A percentile compares a stretch with the other conserved stretches of the same genome.
Conservation (phyloP, 73 alveolate genomes). For the Tetrahymena borealis region DNA sequence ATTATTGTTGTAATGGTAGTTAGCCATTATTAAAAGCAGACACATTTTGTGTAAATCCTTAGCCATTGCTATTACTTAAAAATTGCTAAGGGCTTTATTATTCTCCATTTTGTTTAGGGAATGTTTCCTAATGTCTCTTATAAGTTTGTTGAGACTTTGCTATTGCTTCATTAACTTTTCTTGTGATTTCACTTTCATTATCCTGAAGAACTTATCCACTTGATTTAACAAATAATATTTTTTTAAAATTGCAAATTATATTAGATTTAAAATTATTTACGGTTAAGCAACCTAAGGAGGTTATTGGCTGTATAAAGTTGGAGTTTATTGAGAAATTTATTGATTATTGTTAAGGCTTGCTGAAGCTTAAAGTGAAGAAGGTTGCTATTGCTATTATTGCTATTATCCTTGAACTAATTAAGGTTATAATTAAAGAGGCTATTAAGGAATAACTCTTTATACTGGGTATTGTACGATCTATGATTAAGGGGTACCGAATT, state of each 20-base stretch:
- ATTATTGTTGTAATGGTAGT: background rate
- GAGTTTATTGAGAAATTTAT: background rate
- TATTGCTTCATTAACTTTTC: background rate
- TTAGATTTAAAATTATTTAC: background rate
- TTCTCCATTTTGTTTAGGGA: background rate
- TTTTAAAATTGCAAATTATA: background rate
- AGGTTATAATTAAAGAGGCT: background rate
- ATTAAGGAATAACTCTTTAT: background rate
- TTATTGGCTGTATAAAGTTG: background rate
- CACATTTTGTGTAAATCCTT: no score
- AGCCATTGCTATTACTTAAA: background rate
- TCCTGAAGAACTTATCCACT: background rate
- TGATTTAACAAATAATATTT: background rate
- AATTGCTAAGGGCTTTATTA: background rate
- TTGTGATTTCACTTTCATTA: background rate
- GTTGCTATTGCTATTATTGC: background rate
- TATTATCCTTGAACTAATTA: background rate
- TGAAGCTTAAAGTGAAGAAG: background rate
- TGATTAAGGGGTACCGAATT: background rate
- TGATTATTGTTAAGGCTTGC: background rate
- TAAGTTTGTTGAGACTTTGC: background rate
- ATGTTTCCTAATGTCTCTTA: background rate
- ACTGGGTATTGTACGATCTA: background rate
- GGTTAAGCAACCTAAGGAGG: background rate
- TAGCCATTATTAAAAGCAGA: background rate